Evolutionary conservation across 352 stramenopile genomes (phyloP).

Genomic region (Globisporangium iwayamae): DNA sequence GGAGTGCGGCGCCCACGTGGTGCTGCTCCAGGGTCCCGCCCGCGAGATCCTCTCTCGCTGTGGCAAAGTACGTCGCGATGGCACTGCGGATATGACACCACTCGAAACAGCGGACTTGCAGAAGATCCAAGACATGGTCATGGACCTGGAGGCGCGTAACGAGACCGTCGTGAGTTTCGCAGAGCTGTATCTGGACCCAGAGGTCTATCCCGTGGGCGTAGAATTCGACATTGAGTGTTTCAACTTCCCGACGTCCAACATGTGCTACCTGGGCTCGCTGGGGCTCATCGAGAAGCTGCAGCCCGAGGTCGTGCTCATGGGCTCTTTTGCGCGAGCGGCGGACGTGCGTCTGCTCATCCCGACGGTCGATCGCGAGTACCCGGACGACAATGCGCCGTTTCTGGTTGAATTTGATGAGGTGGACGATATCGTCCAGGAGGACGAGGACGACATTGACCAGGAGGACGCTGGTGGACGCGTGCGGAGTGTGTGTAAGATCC

Average conservation of each 20-base stretch:
- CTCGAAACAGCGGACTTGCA: slow-evolving; percentile 41
- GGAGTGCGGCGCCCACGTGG: slow-evolving; percentile 41
- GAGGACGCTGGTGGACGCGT: slow-evolving; percentile 21
- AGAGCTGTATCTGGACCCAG: slow-evolving; percentile 42
- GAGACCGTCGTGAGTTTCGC: slow-evolving; percentile 54
- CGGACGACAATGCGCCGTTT: slow-evolving; percentile 12
- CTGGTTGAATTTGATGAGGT: slow-evolving; percentile 8
- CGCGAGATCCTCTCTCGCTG: slow-evolving; percentile 51
- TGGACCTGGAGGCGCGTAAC: slow-evolving; percentile 38
- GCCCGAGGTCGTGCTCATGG: slow-evolving; percentile 46
- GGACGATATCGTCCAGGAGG: slow-evolving; percentile 12
- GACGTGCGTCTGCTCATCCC: slow-evolving; percentile 40
- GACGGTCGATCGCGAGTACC: slow-evolving; percentile 17
- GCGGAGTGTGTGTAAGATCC: slow-evolving; percentile 27
- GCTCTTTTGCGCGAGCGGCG: slow-evolving; percentile 32
- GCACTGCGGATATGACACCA: slow-evolving; percentile 5
- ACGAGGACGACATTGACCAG: slow-evolving; percentile 20
- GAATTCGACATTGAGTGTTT: slow-evolving; percentile 52
- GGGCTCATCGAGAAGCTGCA: slow-evolving; percentile 51
- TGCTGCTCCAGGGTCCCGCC: slow-evolving; percentile 39
- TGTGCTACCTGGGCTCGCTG: slow-evolving; percentile 53
- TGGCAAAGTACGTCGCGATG: slow-evolving; percentile 32
- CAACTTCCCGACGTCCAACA: slow-evolving; percentile 54
- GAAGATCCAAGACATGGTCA: slow-evolving; percentile 43
- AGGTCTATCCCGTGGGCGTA: slow-evolving; percentile 36